Conservation (phyloP, 257 asterid genomes). For the Penstemon davidsonii region DNA sequence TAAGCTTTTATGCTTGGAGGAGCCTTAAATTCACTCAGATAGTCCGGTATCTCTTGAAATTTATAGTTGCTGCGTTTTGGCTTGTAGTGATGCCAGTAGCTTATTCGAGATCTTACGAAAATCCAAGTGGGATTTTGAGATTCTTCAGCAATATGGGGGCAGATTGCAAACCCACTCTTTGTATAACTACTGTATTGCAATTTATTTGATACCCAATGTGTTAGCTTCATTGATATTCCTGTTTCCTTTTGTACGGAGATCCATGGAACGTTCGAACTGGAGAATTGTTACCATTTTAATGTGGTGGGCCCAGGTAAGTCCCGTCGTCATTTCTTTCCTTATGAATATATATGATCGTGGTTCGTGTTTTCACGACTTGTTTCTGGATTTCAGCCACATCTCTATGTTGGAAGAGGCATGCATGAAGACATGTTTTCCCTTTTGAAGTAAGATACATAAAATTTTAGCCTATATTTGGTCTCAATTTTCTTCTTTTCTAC, state of each 20-base stretch:
- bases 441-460: conserved; percentile 65
- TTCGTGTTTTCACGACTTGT: conserved; percentile 29
- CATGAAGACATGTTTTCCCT: conserved; percentile 92
- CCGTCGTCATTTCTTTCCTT: conserved; percentile 9
- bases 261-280: conserved; percentile 85
- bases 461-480: conserved; percentile 18
- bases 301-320: conserved; percentile 98
- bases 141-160: conserved; percentile 74
- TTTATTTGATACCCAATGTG: conserved; percentile 86
- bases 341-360: conserved; percentile 12
- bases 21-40: conserved; percentile 75
- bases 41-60: conserved; percentile 84
- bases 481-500: neutral
- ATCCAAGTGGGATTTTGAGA: conserved; percentile 77
- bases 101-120: conserved; percentile 70
- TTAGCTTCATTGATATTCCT: conserved; percentile 74
- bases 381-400: conserved; percentile 68
- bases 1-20: conserved; percentile 85
- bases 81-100: conserved; percentile 84
- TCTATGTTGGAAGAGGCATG: conserved; percentile 99
- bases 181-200: conserved; percentile 74
- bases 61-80: conserved; percentile 83
- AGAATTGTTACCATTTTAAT: conserved; percentile 59
- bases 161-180: conserved; percentile 59
- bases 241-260: conserved; percentile 72